These are phyloP conservation scores for Phellopilus nigrolimitatus DNA, from an alignment of 1,284 basidiomycete species.

Conservation along the genomic window DNA sequence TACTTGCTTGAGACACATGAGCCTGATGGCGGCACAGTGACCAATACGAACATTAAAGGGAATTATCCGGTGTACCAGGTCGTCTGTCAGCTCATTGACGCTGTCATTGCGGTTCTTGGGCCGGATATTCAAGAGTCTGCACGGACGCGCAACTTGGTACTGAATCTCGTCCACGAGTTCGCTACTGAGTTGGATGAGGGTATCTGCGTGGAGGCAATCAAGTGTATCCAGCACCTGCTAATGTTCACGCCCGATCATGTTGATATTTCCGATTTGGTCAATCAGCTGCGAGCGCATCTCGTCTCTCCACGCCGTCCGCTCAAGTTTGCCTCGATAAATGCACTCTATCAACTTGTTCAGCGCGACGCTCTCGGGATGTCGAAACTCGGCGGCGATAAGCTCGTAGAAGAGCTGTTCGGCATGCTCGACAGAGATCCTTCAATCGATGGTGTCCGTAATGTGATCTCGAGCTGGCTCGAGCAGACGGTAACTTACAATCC, in stretches of 20 bases:
- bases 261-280: slow-evolving; percentile 73
- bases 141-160: slow-evolving; percentile 75
- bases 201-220: slow-evolving; percentile 89
- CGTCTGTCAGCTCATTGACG: slow-evolving; percentile 88
- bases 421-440: slow-evolving; percentile 93
- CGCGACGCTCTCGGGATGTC: slow-evolving; percentile 91
- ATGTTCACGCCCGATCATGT: slow-evolving; percentile 85
- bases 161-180: slow-evolving; percentile 85
- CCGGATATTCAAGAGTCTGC: slow-evolving; percentile 92
- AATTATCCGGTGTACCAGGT: slow-evolving; percentile 91
- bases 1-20: slow-evolving; percentile 93
- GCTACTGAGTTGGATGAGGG: slow-evolving; percentile 84
- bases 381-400: slow-evolving; percentile 85
- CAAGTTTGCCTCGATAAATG: slow-evolving; percentile 92
- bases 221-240: slow-evolving; percentile 93
- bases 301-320: slow-evolving; percentile 77
- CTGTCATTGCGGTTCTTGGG: slow-evolving; percentile 89
- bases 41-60: slow-evolving; percentile 83
- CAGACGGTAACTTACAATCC: slow-evolving; percentile 93
- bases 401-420: slow-evolving; percentile 93
- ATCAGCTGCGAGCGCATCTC: slow-evolving; percentile 71
- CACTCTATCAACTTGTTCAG: slow-evolving; percentile 95
- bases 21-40: slow-evolving; percentile 83
- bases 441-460: slow-evolving; percentile 90
- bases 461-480: slow-evolving; percentile 92